A percentile compares a stretch with the other conserved stretches of the same genome.
These are phyloP conservation scores for Metschnikowia borealis DNA, from an alignment of 805 yeast genomes.

Conservation along the genomic window DNA sequence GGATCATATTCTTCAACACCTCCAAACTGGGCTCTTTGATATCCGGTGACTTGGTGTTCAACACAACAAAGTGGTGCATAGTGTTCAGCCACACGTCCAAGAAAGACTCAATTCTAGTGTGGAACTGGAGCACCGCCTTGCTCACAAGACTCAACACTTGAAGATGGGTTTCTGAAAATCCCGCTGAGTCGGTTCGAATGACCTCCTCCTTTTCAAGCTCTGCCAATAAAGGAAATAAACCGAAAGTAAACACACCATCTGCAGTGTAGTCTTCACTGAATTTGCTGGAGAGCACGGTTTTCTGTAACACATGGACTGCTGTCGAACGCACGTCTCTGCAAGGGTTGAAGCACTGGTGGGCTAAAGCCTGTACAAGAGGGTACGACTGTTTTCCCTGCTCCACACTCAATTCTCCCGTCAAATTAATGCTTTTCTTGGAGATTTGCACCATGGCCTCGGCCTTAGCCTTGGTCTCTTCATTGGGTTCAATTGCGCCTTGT, in stretches of 20 bases:
- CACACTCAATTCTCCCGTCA: constrained; percentile 51
- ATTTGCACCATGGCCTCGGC: constrained; percentile 46
- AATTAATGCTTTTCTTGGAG: constrained; percentile 57
- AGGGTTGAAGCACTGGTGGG: constrained; percentile 87
- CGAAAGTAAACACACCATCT: constrained; percentile 61
- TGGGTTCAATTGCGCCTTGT: constrained; percentile 38
- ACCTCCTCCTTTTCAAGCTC: constrained; percentile 65
- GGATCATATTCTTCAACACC: constrained; percentile 39
- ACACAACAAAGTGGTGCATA: constrained; percentile 28
- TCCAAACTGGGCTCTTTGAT: constrained; percentile 35
- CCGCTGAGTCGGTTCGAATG: constrained; percentile 51
- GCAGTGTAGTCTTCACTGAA: constrained; percentile 41
- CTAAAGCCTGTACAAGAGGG: constrained; percentile 75
- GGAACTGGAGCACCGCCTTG: constrained; percentile 43
- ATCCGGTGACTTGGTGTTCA: constrained; percentile 22
- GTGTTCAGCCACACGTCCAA: constrained; percentile 36
- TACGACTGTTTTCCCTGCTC: constrained; percentile 40
- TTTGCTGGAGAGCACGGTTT: constrained; percentile 42
- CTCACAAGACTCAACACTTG: constrained; percentile 67
- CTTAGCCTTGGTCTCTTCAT: constrained; percentile 40
- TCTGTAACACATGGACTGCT: constrained; percentile 61
- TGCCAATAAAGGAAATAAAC: constrained; percentile 67
- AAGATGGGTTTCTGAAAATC: constrained; percentile 61
- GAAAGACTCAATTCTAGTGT: constrained; percentile 16
- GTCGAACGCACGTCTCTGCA: constrained; percentile 68